Evolutionary conservation across 495 filamentous ascomycete genomes (phyloP), one percentile per base, ranked within the genome.

Genomic region (Penicillium mononematosum): DNA sequence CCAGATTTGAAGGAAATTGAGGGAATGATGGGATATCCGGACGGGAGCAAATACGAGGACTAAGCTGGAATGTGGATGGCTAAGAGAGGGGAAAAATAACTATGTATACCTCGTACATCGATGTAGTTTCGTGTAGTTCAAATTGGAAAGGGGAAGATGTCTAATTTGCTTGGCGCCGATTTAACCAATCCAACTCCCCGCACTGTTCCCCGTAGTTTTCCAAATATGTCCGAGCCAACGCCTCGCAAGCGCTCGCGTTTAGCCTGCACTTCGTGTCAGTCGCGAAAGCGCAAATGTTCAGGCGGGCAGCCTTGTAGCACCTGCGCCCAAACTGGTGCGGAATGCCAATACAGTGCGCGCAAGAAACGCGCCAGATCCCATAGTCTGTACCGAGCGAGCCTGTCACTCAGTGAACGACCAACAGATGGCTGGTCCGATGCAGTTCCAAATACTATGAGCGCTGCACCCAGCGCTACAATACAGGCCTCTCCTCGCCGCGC

Each of bases 281-380:
- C 77, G 2, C 73, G 80, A 29, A 84, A 84, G 56, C 73, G 80
- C 8, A 82, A 81, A 77, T 82, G 80, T 65, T 75, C 80, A 48
- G 79, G 77, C 44, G 69, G 73, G 6, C 68, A 71, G 36, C 81
- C 81, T 9, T 84, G 81, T 56, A 64, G 62, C n/a, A 81, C 75
- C 17, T 84, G 80, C 59, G 59, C 67, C 16, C 75, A 79, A 45
- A 74, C 74, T 44, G 78, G 78, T 27, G 73, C 74, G 29, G 65
- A 75, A 46, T 84, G 81, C 54, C 70, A 76, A 24, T 82, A 79
- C 63, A 65, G 64, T 50, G 46, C 70, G 60, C 74, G 68, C 62
- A 73, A 71, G 66, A 75, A 71, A 54, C 66, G 63, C 55, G 36
- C 54, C 44, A 48, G 59, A 45, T 49, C 64, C 34, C 53, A 42